These are phyloP conservation scores for bread wheat (Triticum aestivum) DNA, from an alignment of 176 grass and related monocot species.

Conservation along the genomic window DNA sequence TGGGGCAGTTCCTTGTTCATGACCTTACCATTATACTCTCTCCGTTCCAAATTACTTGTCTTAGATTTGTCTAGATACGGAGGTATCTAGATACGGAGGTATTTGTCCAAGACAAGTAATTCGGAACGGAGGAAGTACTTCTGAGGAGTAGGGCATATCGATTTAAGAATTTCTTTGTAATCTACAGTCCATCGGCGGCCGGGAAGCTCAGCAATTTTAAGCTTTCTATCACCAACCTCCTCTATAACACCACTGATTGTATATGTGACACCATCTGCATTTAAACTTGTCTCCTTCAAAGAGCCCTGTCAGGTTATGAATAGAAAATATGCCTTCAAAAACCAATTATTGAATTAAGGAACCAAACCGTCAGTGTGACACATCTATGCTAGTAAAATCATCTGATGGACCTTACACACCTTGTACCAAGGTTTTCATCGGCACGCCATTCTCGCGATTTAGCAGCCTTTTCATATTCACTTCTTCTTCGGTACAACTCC, in stretches of 20 bases:
- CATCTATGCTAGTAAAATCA: neutral
- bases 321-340: neutral
- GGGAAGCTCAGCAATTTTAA: slow-evolving; percentile 62
- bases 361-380: neutral
- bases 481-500: no score
- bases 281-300: slow-evolving; percentile 54
- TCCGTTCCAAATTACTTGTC: no score
- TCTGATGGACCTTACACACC: slow-evolving; percentile 44
- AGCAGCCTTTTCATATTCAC: slow-evolving; percentile 25
- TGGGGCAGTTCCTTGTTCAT: slow-evolving; percentile 17
- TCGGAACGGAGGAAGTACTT: no score
- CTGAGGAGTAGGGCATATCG: no score
- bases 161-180: slow-evolving; percentile 66
- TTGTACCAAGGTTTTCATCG: slow-evolving; percentile 60
- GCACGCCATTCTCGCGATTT: slow-evolving; percentile 35
- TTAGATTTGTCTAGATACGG: no score
- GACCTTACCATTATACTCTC: slow-evolving; percentile 22
- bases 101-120: no score
- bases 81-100: no score
- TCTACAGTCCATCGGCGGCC: slow-evolving; percentile 63
- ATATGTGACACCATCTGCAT: slow-evolving; percentile 60
- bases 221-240: slow-evolving; percentile 38
- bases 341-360: neutral
- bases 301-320: slow-evolving; percentile 44
- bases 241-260: slow-evolving; percentile 63